A percentile compares a stretch with the other conserved stretches of the same genome.
phyloP scores from a whole-genome alignment of 1,284 basidiomycete species.

The Psilocybe mexicana region DNA sequence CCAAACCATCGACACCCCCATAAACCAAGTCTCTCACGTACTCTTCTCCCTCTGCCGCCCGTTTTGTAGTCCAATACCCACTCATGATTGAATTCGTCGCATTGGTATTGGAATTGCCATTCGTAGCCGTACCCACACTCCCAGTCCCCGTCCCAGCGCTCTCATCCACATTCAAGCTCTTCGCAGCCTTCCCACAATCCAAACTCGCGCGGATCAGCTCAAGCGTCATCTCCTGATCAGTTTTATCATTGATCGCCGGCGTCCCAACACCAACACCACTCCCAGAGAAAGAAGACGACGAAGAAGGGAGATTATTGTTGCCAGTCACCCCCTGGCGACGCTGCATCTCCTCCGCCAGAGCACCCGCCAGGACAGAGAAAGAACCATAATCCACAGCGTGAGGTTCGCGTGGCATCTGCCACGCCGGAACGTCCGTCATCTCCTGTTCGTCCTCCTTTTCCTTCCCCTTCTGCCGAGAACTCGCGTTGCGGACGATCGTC shows the following conservation, averaged over 20 bases:
- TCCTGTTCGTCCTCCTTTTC: slow-evolving; percentile 50
- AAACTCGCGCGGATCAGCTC: slow-evolving; percentile 38
- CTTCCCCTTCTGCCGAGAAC: slow-evolving; percentile 48
- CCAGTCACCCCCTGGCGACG: neutral
- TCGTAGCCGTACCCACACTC: neutral
- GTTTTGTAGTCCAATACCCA: slow-evolving; percentile 49
- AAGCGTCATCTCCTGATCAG: slow-evolving; percentile 14
- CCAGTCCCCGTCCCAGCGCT: neutral
- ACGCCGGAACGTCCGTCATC: slow-evolving; percentile 31
- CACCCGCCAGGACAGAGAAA: slow-evolving; percentile 50
- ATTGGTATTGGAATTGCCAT: neutral
- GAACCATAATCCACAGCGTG: slow-evolving; percentile 62
- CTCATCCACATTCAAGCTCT: slow-evolving; percentile 9
- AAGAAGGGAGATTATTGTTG: neutral
- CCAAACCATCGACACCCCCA: slow-evolving; percentile 70
- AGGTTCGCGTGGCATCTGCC: slow-evolving; percentile 51
- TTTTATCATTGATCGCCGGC: neutral
- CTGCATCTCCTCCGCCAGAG: slow-evolving; percentile 46
- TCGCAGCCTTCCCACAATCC: slow-evolving; percentile 26
- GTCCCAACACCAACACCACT: slow-evolving; percentile 15
- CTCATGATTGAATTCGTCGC: slow-evolving; percentile 18
- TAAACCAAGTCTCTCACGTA: slow-evolving; percentile 72
- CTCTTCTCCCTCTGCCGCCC: slow-evolving; percentile 54
- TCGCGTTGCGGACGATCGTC: slow-evolving; percentile 40
- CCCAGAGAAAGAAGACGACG: neutral